phyloP scores from a whole-genome alignment of 2,329 filamentous ascomycete genomes.

The Epichloe scottii region DNA sequence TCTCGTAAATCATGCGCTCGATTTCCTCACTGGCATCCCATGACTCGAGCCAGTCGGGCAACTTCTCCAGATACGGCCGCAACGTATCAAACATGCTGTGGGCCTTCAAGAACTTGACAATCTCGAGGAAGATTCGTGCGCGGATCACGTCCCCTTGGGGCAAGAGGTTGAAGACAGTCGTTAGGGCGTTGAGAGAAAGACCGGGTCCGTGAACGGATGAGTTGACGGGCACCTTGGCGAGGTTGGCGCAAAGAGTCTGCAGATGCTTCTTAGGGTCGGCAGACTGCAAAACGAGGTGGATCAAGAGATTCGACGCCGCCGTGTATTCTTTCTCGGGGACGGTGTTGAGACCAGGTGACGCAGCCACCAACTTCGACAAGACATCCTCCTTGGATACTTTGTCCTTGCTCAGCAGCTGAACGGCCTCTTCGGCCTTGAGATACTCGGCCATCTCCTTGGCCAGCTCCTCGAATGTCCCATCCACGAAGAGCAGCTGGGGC shows the following conservation, averaged over 20 bases:
- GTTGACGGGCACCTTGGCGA: slow-evolving; percentile 73
- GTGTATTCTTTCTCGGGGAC: slow-evolving; percentile 95
- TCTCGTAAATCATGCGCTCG: slow-evolving; percentile 71
- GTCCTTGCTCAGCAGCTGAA: slow-evolving; percentile 60
- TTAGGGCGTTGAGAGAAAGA: slow-evolving; percentile 79
- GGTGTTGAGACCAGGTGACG: slow-evolving; percentile 63
- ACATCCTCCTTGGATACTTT: slow-evolving; percentile 64
- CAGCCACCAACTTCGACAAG: slow-evolving; percentile 77
- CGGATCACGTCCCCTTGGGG: slow-evolving; percentile 63
- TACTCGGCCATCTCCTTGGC: slow-evolving; percentile 91
- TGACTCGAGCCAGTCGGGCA: slow-evolving; percentile 67
- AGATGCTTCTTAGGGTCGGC: slow-evolving; percentile 77
- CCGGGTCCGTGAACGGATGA: slow-evolving; percentile 76
- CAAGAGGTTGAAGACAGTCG: slow-evolving; percentile 94
- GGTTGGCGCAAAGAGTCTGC: slow-evolving; percentile 76
- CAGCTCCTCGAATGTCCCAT: slow-evolving; percentile 88
- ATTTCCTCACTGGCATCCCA: slow-evolving; percentile 80
- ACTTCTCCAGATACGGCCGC: slow-evolving; percentile 67
- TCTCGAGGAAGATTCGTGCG: slow-evolving; percentile 82
- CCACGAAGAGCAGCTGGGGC: slow-evolving; percentile 60
- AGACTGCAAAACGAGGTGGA: slow-evolving; percentile 83
- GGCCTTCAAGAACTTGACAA: slow-evolving; percentile 68
- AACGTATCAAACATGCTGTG: slow-evolving; percentile 72
- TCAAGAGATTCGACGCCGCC: slow-evolving; percentile 89
- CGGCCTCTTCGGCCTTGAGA: slow-evolving; percentile 69